Percentiles rank a stretch among this genome's conserved stretches.
Conservation (phyloP, 1,284 basidiomycete species). For the Taiwanofungus camphoratus region DNA sequence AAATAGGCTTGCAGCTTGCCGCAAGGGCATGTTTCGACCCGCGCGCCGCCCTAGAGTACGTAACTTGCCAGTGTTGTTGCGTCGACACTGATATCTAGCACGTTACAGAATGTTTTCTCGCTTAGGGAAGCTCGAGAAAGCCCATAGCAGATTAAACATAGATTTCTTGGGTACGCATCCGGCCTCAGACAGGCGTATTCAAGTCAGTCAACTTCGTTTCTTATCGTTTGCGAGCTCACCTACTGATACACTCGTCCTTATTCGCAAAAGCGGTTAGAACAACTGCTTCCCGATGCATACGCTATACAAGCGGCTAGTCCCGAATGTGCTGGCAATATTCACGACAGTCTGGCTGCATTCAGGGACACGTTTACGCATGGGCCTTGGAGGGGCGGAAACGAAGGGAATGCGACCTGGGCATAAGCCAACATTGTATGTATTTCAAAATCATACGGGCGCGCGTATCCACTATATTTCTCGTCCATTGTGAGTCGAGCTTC, state of each 20-base stretch:
- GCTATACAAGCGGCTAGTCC: constrained; percentile 34
- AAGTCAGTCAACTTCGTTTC: constrained; percentile 37
- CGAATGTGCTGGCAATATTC: constrained; percentile 15
- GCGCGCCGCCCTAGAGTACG: constrained; percentile 63
- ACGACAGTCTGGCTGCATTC: constrained; percentile 20
- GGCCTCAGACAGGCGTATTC: constrained; percentile 58
- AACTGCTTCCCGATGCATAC: constrained; percentile 51
- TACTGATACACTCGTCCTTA: background rate
- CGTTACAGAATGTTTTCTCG: constrained; percentile 59
- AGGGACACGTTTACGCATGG: constrained; percentile 14
- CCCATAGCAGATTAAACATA: constrained; percentile 25
- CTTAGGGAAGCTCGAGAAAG: constrained; percentile 47
- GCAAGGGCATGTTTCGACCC: constrained; percentile 82
- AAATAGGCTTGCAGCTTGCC: constrained; percentile 69
- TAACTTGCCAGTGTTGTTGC: constrained; percentile 10
- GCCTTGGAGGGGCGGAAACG: constrained; percentile 4
- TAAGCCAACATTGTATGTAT: too few species aligned
- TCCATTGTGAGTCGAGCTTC: too few species aligned
- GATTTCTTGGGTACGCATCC: constrained; percentile 78
- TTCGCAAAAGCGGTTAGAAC: constrained; percentile 44
- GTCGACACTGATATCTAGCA: background rate
- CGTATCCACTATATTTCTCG: too few species aligned
- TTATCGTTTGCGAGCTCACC: background rate
- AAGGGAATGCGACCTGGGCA: constrained; percentile 12
- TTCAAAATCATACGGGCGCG: too few species aligned